phyloP scores from a whole-genome alignment of 108 stramenopile genomes.

The Skeletonema tropicum region DNA sequence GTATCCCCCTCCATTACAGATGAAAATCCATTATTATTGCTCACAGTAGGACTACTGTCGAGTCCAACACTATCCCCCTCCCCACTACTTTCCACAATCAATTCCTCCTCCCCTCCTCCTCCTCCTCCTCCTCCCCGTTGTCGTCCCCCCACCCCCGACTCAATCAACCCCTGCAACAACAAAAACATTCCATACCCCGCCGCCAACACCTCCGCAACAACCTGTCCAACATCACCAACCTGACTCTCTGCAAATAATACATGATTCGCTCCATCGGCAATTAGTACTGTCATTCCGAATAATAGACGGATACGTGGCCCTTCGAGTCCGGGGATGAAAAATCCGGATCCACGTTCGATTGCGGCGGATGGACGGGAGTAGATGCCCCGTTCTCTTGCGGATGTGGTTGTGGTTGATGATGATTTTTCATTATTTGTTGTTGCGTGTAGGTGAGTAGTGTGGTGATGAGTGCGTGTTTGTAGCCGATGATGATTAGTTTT shows the following conservation, averaged over 20 bases:
- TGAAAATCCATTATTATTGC: slow-evolving; percentile 5
- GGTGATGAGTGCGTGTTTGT: background rate
- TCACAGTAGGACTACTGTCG: background rate
- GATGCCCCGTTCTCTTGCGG: slow-evolving; percentile 62
- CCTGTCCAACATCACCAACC: slow-evolving; percentile 20
- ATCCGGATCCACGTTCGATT: slow-evolving; percentile 93
- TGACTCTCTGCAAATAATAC: slow-evolving; percentile 14
- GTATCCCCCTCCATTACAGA: background rate
- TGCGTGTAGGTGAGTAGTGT: background rate
- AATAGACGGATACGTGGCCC: slow-evolving; percentile 82
- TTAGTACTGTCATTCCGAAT: slow-evolving; percentile 63
- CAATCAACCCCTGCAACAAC: slow-evolving; percentile 76
- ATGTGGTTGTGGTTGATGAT: slow-evolving; percentile 11
- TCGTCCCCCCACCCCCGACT: slow-evolving; percentile 60
- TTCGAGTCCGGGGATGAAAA: slow-evolving; percentile 95
- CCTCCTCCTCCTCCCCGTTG: too few species aligned
- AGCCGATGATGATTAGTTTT: background rate
- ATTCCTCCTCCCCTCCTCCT: background rate
- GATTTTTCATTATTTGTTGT: slow-evolving; percentile 7
- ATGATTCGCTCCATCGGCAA: slow-evolving; percentile 58
- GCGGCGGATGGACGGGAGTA: slow-evolving; percentile 93
- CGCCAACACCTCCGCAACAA: slow-evolving; percentile 56
- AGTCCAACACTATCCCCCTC: background rate
- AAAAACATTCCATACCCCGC: slow-evolving; percentile 63
- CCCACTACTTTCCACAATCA: background rate